Evolutionary conservation across 2,329 filamentous ascomycete species (phyloP), one percentile per base, ranked within the genome.

Genomic region (Neopestalotiopsis clavispora): DNA sequence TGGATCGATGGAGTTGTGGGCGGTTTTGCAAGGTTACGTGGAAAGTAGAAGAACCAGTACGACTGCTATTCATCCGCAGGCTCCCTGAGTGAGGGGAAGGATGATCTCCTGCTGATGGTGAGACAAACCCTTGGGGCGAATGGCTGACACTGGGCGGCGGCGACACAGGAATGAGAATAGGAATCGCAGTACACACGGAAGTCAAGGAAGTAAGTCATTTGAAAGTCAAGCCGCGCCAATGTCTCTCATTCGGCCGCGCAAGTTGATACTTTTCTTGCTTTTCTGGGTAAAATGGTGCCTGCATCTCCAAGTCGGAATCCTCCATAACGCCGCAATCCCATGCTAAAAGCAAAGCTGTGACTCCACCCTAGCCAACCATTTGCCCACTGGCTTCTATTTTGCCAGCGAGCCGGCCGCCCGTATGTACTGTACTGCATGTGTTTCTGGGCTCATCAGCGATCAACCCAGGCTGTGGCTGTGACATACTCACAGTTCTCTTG

Each of bases 61-160:
- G 6, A 7, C 34, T 38, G 34, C 34, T 38, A 17, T 62, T 34
- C 59, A 59, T 40, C 28, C 59, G 34, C 17, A 30, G 34, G 28
- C 30, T 38, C 59, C 34, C 13, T 34, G 17, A 23, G 14, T 23
- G 13, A 23, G 45, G 59, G 59, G 59, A 20, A 59, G 56, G 57
- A 61, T 57, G 65, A 67, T 67, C 59, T 67, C 60, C 32, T 61
- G 65, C 65, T 61, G 65, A 67, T 67, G 57, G 65, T 67, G 65
- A 67, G 65, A 67, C 65, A 32, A 62, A 61, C 65, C 65, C 65
- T 65, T n/a, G 63, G 30, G n/a, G 34, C 30, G 34, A 28, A 32
- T 57, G 63, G 32, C 63, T 56, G 28, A 28, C 34, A 52, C 45
- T 52, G 6, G 34, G 45, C 17, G 28, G 23, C 32, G 57, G 23